These are phyloP conservation scores for Strobilomyces echinocephalus DNA, from an alignment of 768 basidiomycete species.

Conservation along the genomic window DNA sequence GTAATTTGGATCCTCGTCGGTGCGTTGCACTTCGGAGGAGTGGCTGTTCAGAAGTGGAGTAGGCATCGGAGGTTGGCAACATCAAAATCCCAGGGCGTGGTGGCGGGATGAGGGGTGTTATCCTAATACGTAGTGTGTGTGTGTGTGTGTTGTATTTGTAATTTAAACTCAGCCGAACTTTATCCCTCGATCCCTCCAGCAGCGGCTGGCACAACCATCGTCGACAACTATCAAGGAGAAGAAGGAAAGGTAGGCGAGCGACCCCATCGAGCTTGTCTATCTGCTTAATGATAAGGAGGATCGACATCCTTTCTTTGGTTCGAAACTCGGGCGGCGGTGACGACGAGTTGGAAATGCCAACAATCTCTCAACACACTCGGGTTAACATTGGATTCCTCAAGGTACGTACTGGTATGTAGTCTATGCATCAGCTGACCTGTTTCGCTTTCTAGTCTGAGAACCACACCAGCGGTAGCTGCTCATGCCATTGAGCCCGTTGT, in stretches of 20 bases:
- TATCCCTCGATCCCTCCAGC: too few species aligned
- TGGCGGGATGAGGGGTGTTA: too few species aligned
- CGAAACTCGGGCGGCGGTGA: slow-evolving; percentile 56
- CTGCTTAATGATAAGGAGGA: slow-evolving; percentile 28
- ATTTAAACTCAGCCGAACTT: too few species aligned
- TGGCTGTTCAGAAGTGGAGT: too few species aligned
- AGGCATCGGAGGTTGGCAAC: too few species aligned
- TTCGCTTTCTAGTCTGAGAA: slow-evolving; percentile 44
- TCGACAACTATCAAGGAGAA: slow-evolving; percentile 78
- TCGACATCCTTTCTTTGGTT: slow-evolving; percentile 72
- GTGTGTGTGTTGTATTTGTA: too few species aligned
- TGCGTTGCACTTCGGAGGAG: too few species aligned
- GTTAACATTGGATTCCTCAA: slow-evolving; percentile 68
- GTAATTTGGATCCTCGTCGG: too few species aligned
- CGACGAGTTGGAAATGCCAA: slow-evolving; percentile 26
- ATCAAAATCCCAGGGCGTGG: too few species aligned
- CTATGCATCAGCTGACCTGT: neutral
- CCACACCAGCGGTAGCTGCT: slow-evolving; percentile 46
- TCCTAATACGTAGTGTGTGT: too few species aligned
- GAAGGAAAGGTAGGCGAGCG: slow-evolving; percentile 48
- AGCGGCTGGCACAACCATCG: too few species aligned
- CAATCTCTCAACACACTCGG: slow-evolving; percentile 15
- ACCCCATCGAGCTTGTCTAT: neutral
- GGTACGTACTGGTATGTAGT: slow-evolving; percentile 31
- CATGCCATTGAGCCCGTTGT: too few species aligned